Percentiles rank a stretch among this genome's conserved stretches.
These are phyloP conservation scores for Eutrema heterophyllum DNA, from an alignment of 345 rosid species.

Conservation along the genomic window DNA sequence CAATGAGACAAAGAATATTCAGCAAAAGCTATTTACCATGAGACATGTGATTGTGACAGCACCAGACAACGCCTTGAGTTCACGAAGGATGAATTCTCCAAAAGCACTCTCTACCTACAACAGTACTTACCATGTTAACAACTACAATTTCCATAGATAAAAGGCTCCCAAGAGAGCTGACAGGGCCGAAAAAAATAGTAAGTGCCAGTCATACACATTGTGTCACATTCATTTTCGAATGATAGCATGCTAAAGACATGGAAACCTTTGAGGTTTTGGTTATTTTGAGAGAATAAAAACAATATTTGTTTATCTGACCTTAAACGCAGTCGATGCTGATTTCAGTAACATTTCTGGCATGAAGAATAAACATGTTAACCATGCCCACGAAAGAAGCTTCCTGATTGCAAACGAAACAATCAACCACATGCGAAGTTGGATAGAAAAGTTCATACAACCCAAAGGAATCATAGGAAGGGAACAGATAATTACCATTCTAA, in stretches of 20 bases:
- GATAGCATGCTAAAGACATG: not conserved
- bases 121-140: not conserved
- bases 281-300: not conserved
- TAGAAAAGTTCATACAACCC: not conserved
- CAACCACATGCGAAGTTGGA: constrained; percentile 21
- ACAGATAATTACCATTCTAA: constrained; percentile 67
- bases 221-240: not conserved
- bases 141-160: not conserved
- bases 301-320: constrained; percentile 41
- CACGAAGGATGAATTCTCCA: constrained; percentile 55
- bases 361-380: constrained; percentile 94
- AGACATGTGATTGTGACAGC: constrained; percentile 86
- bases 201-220: too few relatives aligned
- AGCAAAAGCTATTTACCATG: constrained; percentile 52
- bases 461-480: constrained; percentile 5
- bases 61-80: constrained; percentile 73
- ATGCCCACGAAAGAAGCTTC: constrained; percentile 99
- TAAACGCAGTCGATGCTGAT: constrained; percentile 55
- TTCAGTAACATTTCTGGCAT: constrained; percentile 85
- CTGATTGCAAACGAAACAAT: constrained; percentile 40
- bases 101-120: constrained; percentile 57
- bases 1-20: not conserved
- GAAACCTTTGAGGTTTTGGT: not conserved
- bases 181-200: too few relatives aligned
- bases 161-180: not conserved